These are phyloP conservation scores for Isatis tinctoria DNA, from an alignment of 345 rosid genomes.

Conservation along the genomic window DNA sequence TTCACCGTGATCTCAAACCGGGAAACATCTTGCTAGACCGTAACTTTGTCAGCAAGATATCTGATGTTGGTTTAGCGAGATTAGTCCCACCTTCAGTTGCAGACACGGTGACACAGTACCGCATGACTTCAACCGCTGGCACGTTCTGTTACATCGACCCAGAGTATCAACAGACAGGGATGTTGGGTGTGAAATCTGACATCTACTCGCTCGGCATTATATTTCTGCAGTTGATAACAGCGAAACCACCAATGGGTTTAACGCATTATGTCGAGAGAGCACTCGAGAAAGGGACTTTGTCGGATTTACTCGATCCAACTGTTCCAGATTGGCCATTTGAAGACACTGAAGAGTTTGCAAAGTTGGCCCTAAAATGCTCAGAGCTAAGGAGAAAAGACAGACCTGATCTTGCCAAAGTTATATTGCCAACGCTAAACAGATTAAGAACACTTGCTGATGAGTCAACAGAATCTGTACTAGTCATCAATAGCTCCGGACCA, in stretches of 20 bases:
- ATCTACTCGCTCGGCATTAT: constrained; percentile 81
- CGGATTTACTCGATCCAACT: constrained; percentile 58
- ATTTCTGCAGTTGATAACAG: constrained; percentile 70
- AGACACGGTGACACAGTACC: constrained; percentile 76
- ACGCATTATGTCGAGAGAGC: constrained; percentile 73
- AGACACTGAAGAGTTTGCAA: constrained; percentile 59
- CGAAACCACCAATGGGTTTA: constrained; percentile 80
- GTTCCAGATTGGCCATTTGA: constrained; percentile 73
- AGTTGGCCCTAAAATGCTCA: constrained; percentile 57
- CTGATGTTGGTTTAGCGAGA: constrained; percentile 90
- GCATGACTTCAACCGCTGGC: constrained; percentile 89
- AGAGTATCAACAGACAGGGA: constrained; percentile 92
- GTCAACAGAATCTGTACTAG: constrained; percentile 10
- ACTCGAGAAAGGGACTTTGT: constrained; percentile 57
- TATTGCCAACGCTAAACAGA: constrained; percentile 64
- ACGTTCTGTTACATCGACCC: constrained; percentile 95
- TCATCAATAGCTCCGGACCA: constrained; percentile 10
- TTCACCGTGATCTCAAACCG: constrained; percentile 91
- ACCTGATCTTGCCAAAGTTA: constrained; percentile 69
- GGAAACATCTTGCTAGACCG: constrained; percentile 83
- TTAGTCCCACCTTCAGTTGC: constrained; percentile 84
- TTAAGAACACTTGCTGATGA: constrained; percentile 70
- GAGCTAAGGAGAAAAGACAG: constrained; percentile 81
- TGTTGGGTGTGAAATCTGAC: constrained; percentile 86
- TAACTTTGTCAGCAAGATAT: constrained; percentile 86